Conservation (phyloP, 352 stramenopile species). For the Phytopythium montanum region DNA sequence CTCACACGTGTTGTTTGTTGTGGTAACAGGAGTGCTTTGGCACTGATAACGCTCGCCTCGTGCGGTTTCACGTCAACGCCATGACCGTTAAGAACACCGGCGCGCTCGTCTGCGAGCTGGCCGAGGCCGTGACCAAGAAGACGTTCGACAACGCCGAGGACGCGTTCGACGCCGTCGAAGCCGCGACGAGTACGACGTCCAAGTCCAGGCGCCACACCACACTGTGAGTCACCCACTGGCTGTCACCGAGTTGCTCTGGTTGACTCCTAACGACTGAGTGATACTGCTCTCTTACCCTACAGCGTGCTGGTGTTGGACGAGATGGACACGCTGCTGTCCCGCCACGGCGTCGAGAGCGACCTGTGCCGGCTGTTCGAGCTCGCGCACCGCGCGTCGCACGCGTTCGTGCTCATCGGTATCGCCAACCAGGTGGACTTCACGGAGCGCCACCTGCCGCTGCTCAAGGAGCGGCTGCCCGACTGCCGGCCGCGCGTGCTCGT, state of each 20-base stretch:
- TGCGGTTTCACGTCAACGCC: slow-evolving; percentile 68
- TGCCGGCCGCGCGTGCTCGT: slow-evolving; percentile 63
- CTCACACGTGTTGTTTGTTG: neutral
- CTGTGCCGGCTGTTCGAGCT: slow-evolving; percentile 78
- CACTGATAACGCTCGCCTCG: slow-evolving; percentile 23
- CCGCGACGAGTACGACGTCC: slow-evolving; percentile 27
- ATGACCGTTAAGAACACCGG: slow-evolving; percentile 54
- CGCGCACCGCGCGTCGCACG: slow-evolving; percentile 47
- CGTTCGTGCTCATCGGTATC: slow-evolving; percentile 78
- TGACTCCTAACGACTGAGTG: neutral
- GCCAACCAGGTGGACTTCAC: slow-evolving; percentile 86
- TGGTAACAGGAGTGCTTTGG: slow-evolving; percentile 31
- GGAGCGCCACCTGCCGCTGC: slow-evolving; percentile 60
- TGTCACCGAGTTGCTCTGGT: neutral
- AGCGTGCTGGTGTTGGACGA: slow-evolving; percentile 80
- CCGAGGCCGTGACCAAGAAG: slow-evolving; percentile 44
- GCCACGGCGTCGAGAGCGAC: slow-evolving; percentile 63
- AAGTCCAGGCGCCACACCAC: slow-evolving; percentile 35
- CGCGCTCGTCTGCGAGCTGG: slow-evolving; percentile 54
- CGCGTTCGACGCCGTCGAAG: slow-evolving; percentile 69
- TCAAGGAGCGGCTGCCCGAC: slow-evolving; percentile 48
- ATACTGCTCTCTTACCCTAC: neutral
- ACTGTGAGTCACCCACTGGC: slow-evolving; percentile 23
- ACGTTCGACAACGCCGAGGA: slow-evolving; percentile 34
- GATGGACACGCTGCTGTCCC: slow-evolving; percentile 71